Conservation (phyloP, 192 early-diverging fungal species). For the Bifiguratus adelaidae region DNA sequence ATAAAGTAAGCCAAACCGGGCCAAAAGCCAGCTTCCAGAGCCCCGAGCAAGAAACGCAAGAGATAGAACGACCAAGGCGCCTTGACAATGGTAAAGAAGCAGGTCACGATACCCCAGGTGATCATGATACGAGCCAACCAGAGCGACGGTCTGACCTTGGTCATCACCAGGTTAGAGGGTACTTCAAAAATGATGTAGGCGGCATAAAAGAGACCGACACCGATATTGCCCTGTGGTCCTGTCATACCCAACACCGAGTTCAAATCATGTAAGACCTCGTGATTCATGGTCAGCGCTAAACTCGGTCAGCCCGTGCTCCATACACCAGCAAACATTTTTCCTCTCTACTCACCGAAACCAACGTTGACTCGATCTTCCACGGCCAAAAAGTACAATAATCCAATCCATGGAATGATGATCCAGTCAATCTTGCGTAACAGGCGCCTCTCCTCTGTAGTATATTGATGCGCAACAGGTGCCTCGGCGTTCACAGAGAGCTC, state of each 20-base stretch:
- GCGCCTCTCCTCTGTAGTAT: neutral
- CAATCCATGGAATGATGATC: slow-evolving; percentile 1
- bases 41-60: slow-evolving; percentile 11
- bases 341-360: neutral
- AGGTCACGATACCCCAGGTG: slow-evolving; percentile 12
- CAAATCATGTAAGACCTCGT: neutral
- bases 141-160: neutral
- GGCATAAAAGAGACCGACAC: slow-evolving; percentile 3
- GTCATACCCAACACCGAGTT: neutral
- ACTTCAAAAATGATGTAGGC: neutral
- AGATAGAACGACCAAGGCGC: slow-evolving; percentile 3
- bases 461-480: too few relatives aligned
- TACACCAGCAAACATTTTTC: too few relatives aligned
- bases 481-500: too few relatives aligned
- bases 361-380: slow-evolving; percentile 4
- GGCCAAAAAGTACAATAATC: slow-evolving; percentile 1
- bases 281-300: slow-evolving; percentile 3
- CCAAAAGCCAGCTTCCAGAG: slow-evolving; percentile 8
- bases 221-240: neutral
- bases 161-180: slow-evolving; percentile 2
- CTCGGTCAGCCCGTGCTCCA: too few relatives aligned
- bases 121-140: slow-evolving; percentile 14
- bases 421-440: slow-evolving; percentile 3
- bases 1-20: slow-evolving; percentile 20
- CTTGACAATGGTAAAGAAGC: slow-evolving; percentile 3